Evolutionary conservation across 495 filamentous ascomycete species (phyloP), one percentile per base, ranked within the genome.

Genomic region (Penicillium canariense): DNA sequence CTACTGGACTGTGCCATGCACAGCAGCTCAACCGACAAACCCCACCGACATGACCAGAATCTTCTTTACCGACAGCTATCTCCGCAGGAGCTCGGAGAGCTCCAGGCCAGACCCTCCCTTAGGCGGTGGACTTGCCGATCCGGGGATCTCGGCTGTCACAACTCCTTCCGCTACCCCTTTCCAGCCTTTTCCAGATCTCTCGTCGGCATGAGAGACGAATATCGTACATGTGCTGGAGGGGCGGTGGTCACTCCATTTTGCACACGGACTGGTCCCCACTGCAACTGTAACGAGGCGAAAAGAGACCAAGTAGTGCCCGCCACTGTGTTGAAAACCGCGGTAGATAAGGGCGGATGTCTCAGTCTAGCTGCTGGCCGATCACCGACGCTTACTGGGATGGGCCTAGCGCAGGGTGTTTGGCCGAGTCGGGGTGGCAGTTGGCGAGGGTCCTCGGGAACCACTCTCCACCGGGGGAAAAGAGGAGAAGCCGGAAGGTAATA

Each of bases 91-190:
- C 43, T 46, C 26, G 5, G n/a, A 18, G 15, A 31, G 43, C 43
- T 17, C 43, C 18, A 11, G 38, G 30, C 43, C 23, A 14, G 30
- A 46, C n/a, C n/a, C n/a, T n/a, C n/a, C n/a, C n/a, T n/a, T n/a
- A 26, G 26, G 23, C 7, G 27, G 25, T 12, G 23, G 55, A 63
- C 35, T 42, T 53, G 60, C 58, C 56, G 38, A 60, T 66, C 62
- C 45, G 50, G 60, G 56, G 54, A 60, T 45, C 17, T 32, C 46
- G 46, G 28, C 30, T 48, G 28, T 18, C 1, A 26, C 2, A 6
- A 25, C 22, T 12, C 39, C 14, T 4, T 25, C 20, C 39, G 2
- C 38, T 42, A 6, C 22, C 38, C 38, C 38, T 45, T 45, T 28
- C 22, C 23, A 27, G n/a, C 0, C 6, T 14, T 47, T 27, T 4